Evolutionary conservation across 108 stramenopile species (phyloP).

Genomic region (Bacterosira constricta): DNA sequence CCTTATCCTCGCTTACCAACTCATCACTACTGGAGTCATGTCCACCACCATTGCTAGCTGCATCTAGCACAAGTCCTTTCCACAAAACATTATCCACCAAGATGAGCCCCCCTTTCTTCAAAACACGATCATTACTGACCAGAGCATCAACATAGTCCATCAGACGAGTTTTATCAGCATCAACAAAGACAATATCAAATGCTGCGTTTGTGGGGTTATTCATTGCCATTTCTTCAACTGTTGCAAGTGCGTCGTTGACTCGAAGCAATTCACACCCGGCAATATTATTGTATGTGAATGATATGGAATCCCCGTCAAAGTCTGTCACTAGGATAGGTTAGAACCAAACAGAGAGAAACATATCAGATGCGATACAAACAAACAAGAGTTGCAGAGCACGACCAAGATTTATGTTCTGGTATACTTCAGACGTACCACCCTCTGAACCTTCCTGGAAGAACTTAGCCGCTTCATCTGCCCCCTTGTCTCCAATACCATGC

Average conservation of each 20-base stretch:
- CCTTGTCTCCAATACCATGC: conserved; percentile 59
- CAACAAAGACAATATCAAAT: conserved; percentile 91
- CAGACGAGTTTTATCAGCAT: conserved; percentile 89
- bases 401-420: background rate
- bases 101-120: conserved; percentile 81
- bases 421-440: conserved; percentile 5
- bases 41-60: conserved; percentile 39
- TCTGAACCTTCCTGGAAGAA: conserved; percentile 29
- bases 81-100: conserved; percentile 93
- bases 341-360: background rate
- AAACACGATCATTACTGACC: conserved; percentile 56
- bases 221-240: conserved; percentile 73
- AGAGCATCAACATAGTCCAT: conserved; percentile 84
- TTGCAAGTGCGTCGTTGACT: conserved; percentile 81
- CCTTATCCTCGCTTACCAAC: conserved; percentile 37
- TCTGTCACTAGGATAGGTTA: conserved; percentile 3
- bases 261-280: conserved; percentile 67
- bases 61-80: conserved; percentile 88
- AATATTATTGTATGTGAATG: conserved; percentile 42
- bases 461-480: conserved; percentile 53
- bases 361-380: background rate
- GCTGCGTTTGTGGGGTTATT: conserved; percentile 46
- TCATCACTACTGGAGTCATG: conserved; percentile 34
- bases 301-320: conserved; percentile 40
- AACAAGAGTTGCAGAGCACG: too few relatives aligned